A percentile compares a stretch with the other conserved stretches of the same genome.
phyloP scores from a whole-genome alignment of 306 rosid genomes.

The Gastrolobium bilobum region DNA sequence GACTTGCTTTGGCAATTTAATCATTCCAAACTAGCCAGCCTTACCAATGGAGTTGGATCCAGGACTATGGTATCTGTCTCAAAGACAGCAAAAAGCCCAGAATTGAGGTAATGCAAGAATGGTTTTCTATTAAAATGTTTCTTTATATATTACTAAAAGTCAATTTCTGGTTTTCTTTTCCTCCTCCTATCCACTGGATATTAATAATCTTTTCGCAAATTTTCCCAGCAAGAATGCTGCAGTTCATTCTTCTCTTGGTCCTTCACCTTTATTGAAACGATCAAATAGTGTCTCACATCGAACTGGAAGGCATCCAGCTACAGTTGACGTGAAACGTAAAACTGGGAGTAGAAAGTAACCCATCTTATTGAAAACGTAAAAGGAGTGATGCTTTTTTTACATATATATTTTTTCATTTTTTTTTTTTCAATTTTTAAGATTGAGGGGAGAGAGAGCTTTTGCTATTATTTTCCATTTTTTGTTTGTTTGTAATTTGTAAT shows the following conservation, averaged over 20 bases:
- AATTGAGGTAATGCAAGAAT: conserved; percentile 66
- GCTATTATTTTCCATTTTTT: conserved; percentile 39
- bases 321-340: conserved; percentile 79
- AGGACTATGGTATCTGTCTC: conserved; percentile 61
- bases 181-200: not conserved
- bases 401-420: not conserved
- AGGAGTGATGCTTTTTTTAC: conserved; percentile 45
- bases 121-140: conserved; percentile 12
- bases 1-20: conserved; percentile 97
- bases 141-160: not conserved
- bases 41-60: conserved; percentile 68
- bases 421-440: conserved; percentile 50
- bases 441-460: conserved; percentile 47
- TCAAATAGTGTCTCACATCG: conserved; percentile 68
- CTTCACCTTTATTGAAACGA: conserved; percentile 79
- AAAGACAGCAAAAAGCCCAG: conserved; percentile 74
- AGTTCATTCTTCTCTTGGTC: conserved; percentile 59
- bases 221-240: conserved; percentile 61
- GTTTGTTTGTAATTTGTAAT: conserved; percentile 55
- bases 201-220: conserved; percentile 33
- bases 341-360: conserved; percentile 75
- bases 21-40: conserved; percentile 68
- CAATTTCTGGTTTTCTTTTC: not conserved
- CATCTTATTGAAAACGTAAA: conserved; percentile 42
- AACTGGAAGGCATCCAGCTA: conserved; percentile 72